Evolutionary conservation across 1,284 basidiomycete species (phyloP).

Genomic region (Prillingera fragicola): DNA sequence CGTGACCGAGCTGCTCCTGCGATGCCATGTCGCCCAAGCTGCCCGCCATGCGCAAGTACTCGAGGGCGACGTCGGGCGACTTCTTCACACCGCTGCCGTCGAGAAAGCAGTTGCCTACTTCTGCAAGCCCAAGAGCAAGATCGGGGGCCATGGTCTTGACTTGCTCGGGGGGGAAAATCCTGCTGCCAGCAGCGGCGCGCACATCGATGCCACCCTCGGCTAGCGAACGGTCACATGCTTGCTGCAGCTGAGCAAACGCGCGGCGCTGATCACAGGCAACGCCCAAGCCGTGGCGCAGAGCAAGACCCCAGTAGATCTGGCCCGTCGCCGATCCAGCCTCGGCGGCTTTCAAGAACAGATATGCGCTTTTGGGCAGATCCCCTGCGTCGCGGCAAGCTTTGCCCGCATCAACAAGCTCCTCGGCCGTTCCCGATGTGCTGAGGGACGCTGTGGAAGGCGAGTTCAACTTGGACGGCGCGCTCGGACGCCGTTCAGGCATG

Average conservation of each 20-base stretch:
- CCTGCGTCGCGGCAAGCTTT: slow-evolving; percentile 36
- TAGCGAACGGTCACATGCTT: slow-evolving; percentile 39
- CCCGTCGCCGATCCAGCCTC: slow-evolving; percentile 42
- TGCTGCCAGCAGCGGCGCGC: slow-evolving; percentile 24
- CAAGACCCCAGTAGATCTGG: slow-evolving; percentile 43
- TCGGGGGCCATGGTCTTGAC: slow-evolving; percentile 33
- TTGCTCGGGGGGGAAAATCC: slow-evolving; percentile 27
- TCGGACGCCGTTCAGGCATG: no score
- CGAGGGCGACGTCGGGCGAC: slow-evolving; percentile 35
- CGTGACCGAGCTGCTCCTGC: slow-evolving; percentile 45
- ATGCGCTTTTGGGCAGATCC: slow-evolving; percentile 41
- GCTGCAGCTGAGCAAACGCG: slow-evolving; percentile 37
- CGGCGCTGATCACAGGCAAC: slow-evolving; percentile 39
- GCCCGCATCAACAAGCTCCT: slow-evolving; percentile 28
- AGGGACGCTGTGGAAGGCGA: not conserved
- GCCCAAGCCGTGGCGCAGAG: slow-evolving; percentile 44
- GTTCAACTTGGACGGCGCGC: no score
- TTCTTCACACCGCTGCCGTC: slow-evolving; percentile 45
- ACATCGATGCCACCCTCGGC: slow-evolving; percentile 29
- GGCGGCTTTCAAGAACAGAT: slow-evolving; percentile 45
- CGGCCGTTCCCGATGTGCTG: not conserved
- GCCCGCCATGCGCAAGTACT: slow-evolving; percentile 43
- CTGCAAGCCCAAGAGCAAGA: slow-evolving; percentile 40
- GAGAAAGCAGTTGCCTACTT: slow-evolving; percentile 45
- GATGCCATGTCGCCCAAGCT: slow-evolving; percentile 41